Base-by-base conservation (phyloP, 441 rosid genomes). In the Populus hybrid region DNA sequence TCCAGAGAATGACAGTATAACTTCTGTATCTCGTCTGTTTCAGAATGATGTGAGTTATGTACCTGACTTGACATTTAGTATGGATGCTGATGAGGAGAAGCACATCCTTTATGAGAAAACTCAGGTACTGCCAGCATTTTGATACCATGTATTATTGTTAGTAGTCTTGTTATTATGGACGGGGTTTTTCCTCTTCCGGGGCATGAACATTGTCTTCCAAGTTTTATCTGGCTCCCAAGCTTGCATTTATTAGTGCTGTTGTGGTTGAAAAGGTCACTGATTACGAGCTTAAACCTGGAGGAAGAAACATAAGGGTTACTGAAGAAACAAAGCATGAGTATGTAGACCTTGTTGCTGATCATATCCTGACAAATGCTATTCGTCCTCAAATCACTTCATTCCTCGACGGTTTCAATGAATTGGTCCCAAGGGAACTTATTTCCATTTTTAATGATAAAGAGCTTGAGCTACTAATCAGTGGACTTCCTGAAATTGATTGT, bases 401-500 rank as follows among this genome's bases (percentile, higher is more conserved):
- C 90, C 88, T 97, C 0, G 97, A 92, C 65, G 99, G 99, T 72
- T 97, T 94, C 82, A 83, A 75, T 75, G 99, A 97, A 79, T 83
- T 97, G 87, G 88, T 94, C 34, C 90, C 92, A 4, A 83, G 89
- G 70, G 94, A 93, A 53, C 92, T 97, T 24, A 93, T 97, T 76
- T 93, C 98, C 75, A 91, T 94, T 73, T 97, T 97, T 73, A 92
- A 97, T 71, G 99, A 97, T 78, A 97, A 94, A 86, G 99, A 97
- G 91, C 95, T 97, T 18, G 99, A 97, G 89, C 92, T 97, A 14
- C 91, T 97, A 67, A 97, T 97, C 77, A 97, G 99, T 26, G 99
- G 99, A 28, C 94, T 97, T 80, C 99, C 99, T 12, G 99, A 97
- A 84, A 97, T 97, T 83, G 98, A 97, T 80, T 84, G 99, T 97